Evolutionary conservation across 345 rosid species (phyloP).

Genomic region (Lepidium didymum): DNA sequence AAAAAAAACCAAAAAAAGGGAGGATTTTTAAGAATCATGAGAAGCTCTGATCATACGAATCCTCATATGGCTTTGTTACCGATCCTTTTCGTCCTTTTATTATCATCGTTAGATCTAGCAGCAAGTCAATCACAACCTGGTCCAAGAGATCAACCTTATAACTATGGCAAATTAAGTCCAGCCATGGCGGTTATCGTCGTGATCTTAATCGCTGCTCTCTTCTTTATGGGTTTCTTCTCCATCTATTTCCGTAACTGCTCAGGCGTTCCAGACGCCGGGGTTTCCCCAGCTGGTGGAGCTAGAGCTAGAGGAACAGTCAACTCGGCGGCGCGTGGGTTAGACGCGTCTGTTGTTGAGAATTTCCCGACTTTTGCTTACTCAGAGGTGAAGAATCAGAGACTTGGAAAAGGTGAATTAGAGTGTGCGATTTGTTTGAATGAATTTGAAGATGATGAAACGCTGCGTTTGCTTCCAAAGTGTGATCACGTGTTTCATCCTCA

Average conservation of each 20-base stretch:
- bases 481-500: conserved; percentile 93
- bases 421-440: conserved; percentile 90
- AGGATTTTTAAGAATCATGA: not conserved
- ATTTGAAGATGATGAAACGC: conserved; percentile 86
- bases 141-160: conserved; percentile 1
- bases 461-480: conserved; percentile 88
- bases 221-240: conserved; percentile 79
- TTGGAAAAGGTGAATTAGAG: conserved; percentile 81
- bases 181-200: conserved; percentile 77
- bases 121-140: conserved; percentile 23
- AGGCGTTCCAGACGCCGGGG: conserved; percentile 13
- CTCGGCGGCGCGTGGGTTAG: conserved; percentile 55
- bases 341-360: conserved; percentile 43
- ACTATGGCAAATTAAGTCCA: conserved; percentile 47
- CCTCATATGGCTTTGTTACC: not conserved
- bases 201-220: conserved; percentile 63
- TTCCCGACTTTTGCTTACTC: conserved; percentile 81
- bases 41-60: not conserved
- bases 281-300: not conserved
- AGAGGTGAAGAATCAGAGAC: conserved; percentile 69
- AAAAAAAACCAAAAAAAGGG: not conserved
- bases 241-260: conserved; percentile 82
- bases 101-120: conserved; percentile 10
- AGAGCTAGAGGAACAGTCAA: conserved; percentile 25
- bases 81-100: conserved; percentile 7